A percentile compares a stretch with the other conserved stretches of the same genome.
phyloP scores from a whole-genome alignment of 257 asterid genomes.

The Fraxinus anomala region DNA sequence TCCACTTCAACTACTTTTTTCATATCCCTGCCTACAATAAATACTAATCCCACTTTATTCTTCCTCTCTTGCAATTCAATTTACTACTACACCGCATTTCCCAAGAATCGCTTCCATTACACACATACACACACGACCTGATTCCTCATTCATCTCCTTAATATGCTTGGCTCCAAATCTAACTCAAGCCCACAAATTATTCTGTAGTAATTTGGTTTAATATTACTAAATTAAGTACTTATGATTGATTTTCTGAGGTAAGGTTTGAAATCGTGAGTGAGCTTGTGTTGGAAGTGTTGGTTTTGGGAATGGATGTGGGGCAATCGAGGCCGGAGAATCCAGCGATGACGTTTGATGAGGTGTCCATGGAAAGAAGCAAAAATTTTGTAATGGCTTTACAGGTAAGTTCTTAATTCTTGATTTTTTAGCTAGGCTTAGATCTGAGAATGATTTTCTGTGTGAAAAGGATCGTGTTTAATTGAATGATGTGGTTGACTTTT shows the following conservation, averaged over 20 bases:
- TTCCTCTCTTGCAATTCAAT: conserved; percentile 30
- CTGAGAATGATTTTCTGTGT: conserved; percentile 31
- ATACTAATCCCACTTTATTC: conserved; percentile 48
- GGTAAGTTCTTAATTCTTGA: conserved; percentile 38
- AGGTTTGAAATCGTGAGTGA: conserved; percentile 13
- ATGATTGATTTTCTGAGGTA: conserved; percentile 17
- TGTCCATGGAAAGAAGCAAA: conserved; percentile 74
- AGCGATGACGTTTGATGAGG: conserved; percentile 66
- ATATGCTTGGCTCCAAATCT: conserved; percentile 43
- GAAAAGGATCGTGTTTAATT: conserved; percentile 20
- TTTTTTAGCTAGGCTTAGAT: conserved; percentile 40
- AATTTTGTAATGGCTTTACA: conserved; percentile 85
- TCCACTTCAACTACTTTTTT: conserved; percentile 33
- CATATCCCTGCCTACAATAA: conserved; percentile 1
- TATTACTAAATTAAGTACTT: not conserved
- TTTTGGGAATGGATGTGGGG: conserved; percentile 42
- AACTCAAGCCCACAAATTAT: conserved; percentile 25
- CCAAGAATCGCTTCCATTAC: conserved; percentile 56
- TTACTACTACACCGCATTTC: conserved; percentile 39
- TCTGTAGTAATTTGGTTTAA: conserved; percentile 8
- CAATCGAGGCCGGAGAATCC: conserved; percentile 39
- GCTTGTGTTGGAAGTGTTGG: conserved; percentile 20
- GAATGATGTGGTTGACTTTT: conserved; percentile 29
- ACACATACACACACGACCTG: conserved; percentile 29
- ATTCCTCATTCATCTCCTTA: conserved; percentile 5